Evolutionary conservation across 768 basidiomycete genomes (phyloP).

Genomic region (Suillus alpinus): DNA sequence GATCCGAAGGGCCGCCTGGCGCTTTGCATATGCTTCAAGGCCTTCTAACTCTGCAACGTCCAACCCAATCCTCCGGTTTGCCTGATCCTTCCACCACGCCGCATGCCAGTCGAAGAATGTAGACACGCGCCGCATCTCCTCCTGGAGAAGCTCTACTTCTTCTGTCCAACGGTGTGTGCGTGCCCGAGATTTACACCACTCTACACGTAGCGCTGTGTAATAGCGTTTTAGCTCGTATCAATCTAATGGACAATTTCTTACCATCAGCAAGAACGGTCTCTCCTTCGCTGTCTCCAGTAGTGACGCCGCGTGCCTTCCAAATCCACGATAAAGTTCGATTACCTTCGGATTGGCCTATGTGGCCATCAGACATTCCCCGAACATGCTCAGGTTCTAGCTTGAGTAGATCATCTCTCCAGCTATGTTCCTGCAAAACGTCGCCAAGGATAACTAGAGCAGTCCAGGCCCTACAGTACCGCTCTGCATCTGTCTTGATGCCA

Average conservation of each 20-base stretch:
- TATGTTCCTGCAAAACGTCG: not conserved
- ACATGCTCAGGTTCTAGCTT: not conserved
- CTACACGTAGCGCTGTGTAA: conserved; percentile 3
- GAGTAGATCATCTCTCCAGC: not conserved
- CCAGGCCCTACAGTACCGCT: conserved; percentile 9
- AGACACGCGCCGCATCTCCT: not conserved
- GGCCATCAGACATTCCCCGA: not conserved
- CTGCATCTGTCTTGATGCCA: conserved; percentile 5
- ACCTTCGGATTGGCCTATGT: not conserved
- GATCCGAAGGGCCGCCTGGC: not conserved
- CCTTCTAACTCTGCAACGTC: not conserved
- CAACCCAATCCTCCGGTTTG: not conserved
- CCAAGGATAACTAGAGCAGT: not conserved
- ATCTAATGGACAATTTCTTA: not conserved
- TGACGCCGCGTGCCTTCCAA: not conserved
- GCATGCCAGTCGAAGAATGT: not conserved
- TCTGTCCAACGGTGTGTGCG: conserved; percentile 1
- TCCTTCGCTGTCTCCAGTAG: not conserved
- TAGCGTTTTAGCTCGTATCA: not conserved
- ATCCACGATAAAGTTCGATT: no score
- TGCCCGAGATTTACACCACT: conserved; percentile 8
- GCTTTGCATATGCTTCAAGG: not conserved
- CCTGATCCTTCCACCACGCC: not conserved
- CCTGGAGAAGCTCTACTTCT: conserved; percentile 4
- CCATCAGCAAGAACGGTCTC: not conserved